Base-by-base conservation (phyloP, 78 protist species). In the Dictyostelium citrinum region DNA sequence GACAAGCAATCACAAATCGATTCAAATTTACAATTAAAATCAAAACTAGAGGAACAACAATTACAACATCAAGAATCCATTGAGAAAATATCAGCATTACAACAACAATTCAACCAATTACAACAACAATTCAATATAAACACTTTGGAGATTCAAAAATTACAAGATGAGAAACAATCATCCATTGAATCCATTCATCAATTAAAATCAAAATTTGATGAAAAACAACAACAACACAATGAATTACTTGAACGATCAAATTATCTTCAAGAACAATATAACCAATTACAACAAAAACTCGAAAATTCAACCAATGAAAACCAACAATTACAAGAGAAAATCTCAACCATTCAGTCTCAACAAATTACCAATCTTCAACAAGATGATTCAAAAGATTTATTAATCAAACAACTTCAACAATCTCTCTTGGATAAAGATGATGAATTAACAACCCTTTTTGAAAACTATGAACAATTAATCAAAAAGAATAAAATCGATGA, bases 391-490 rank as follows among this genome's bases (percentile, higher is more conserved):
- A 22, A 45, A 49, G 33, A 46, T 74, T 9, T n/a, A 61, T 8
- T 20, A 17, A 16, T 79, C 20, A 16, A 35, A 27, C 17, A 7
- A 83, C 29, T 72, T 14, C 35, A 72, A 31, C 60, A 83, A 68
- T 24, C 49, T 37, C 60, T 74, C 2, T 11, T 12, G 16, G 60
- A 24, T 20, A 80, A 80, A 83, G 90, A 74, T 10, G 49, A 61
- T 33, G 90, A 83, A 22, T 20, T 70, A 5, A 16, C 22, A 6
- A 20, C 14, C 11, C 41, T 72, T 11, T 72, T 46, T 33, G 90
- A 74, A 17, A 74, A 74, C 55, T 72, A 46, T 74, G 90, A 70
- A 68, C 49, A 83, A 35, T 31, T 72, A 10, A 72, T 68, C 33
- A 72, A 68, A 61, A 68, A 49, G 46, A 49, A 12, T 20, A 74